Evolutionary conservation across 371 early-diverging fungal species (phyloP), one percentile per base, ranked within the genome.

Genomic region (Mortierella sp.): DNA sequence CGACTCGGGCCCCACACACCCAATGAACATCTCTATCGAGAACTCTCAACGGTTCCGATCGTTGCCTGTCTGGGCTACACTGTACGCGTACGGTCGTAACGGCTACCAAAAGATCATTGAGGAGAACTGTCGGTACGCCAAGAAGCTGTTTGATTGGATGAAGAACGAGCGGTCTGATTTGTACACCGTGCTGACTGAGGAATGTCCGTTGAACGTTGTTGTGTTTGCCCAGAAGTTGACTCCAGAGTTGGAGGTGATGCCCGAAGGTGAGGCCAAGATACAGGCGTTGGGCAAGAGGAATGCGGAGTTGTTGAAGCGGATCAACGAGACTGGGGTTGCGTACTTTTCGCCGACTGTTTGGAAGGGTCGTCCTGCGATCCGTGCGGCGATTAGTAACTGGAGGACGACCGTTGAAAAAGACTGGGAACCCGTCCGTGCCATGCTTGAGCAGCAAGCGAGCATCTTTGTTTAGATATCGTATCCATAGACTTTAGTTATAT

Each of bases 331-430:
- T 0, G 82, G 89, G 11, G 79, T 83, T 27, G 83, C 88, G 12
- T 89, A 87, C 63, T 88, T 89, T 71, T 87, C 89, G 46, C 85
- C 84, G 24, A 89, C 91, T 3, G 86, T 80, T 14, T 89, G 90
- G 90, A 75, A 71, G 2, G 88, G 89, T 4, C 75, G 71, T 18
- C 77, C 80, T 0, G 91, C 89, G 3, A 87, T 90, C 29, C 81
- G 91, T 70, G 78, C 88, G 6, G 91, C 91, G 18, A 83, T 91
- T 14, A 88, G 88, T 14, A 91, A 91, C 78, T 91, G 91, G 91
- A 82, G 85, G 48, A 91, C 91, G 0, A 87, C 81, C 4, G 72
- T 88, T 32, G 81, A 82, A 16, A 58, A 72, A 6, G 90, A 89
- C 56, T 82, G 88, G 77, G 82, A 76, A 12, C 74, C 80, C 32